Base-by-base conservation (phyloP, 768 basidiomycete species). In the Russula sp. region DNA sequence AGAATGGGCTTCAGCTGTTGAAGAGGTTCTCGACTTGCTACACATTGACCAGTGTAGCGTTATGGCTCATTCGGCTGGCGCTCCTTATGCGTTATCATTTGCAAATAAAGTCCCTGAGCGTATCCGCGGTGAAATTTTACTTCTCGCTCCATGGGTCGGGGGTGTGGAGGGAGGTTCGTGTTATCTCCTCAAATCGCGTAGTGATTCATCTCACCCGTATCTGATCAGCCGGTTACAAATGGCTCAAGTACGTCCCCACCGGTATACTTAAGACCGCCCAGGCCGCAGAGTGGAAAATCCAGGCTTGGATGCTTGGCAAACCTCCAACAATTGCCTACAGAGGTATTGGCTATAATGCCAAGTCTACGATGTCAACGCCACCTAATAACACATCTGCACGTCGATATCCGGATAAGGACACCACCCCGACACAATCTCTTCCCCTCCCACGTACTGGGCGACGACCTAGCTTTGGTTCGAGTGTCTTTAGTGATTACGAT, bases 71-170 rank as follows among this genome's bases (percentile, higher is more conserved):
- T 94, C 92, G 22, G 96, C 96, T 11, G 96, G 96, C 22, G 89
- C 92, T 13, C 96, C 96, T 0, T 98, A 96, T 74, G 94, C 95
- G 0, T 76, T 97, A 54, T 94, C 94, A 0, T 89, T 91, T 60
- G 90, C 91, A 32, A 87, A 90, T 71, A 85, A 83, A 63, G 78
- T 85, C 32, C 86, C 86, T 2, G 80, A 86, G 24, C 87, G 92
- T 32, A 84, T 98, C 59, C 80, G 82, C 50, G 96, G 96, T 24
- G 86, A 91, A 62, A 76, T 98, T 14, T 92, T 93, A 71, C 76
- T 99, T 34, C 79, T 99, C 26, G 94, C 96, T 0, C 96, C 96
- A 22, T 99, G 97, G 97, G 93, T 98, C 28, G 89, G 90, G n/a
- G 86, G 89, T 28, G 84, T 87, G 49, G 96, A 96, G 74, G 88